Evolutionary conservation across 1,139 yeast genomes (phyloP).

Genomic region (Hanseniaspora uvarum): DNA sequence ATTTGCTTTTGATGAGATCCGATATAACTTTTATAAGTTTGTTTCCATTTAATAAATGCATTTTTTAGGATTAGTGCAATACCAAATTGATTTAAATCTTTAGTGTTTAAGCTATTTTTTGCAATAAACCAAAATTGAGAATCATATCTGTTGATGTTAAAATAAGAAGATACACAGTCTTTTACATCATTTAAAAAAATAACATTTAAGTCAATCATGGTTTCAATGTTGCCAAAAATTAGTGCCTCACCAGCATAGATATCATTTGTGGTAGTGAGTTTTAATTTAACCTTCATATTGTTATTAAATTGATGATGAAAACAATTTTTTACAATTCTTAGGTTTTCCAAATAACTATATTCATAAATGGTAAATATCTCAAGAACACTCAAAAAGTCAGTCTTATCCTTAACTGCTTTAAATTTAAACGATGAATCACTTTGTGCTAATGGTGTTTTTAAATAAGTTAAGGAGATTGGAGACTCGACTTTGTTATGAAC

Average conservation of each 20-base stretch:
- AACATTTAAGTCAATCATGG: constrained; percentile 31
- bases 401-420: constrained; percentile 14
- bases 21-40: constrained; percentile 29
- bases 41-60: constrained; percentile 28
- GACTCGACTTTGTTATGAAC: constrained; percentile 28
- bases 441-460: constrained; percentile 17
- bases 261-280: constrained; percentile 20
- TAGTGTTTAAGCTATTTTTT: constrained; percentile 13
- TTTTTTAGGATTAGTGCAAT: constrained; percentile 28
- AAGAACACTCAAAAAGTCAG: constrained; percentile 24
- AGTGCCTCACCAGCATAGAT: constrained; percentile 26
- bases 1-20: constrained; percentile 26
- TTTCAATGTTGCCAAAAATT: constrained; percentile 33
- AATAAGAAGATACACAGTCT: constrained; percentile 15
- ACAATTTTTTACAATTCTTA: constrained; percentile 25
- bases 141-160: constrained; percentile 16
- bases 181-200: constrained; percentile 25
- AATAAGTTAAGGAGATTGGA: constrained; percentile 23
- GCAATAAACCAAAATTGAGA: constrained; percentile 20
- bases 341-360: constrained; percentile 24
- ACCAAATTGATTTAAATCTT: constrained; percentile 21
- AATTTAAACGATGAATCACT: constrained; percentile 16
- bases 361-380: constrained; percentile 28
- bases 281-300: constrained; percentile 25
- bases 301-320: constrained; percentile 28